phyloP scores from a whole-genome alignment of 2,329 filamentous ascomycete genomes.

The Dendrostoma leiphaemia region DNA sequence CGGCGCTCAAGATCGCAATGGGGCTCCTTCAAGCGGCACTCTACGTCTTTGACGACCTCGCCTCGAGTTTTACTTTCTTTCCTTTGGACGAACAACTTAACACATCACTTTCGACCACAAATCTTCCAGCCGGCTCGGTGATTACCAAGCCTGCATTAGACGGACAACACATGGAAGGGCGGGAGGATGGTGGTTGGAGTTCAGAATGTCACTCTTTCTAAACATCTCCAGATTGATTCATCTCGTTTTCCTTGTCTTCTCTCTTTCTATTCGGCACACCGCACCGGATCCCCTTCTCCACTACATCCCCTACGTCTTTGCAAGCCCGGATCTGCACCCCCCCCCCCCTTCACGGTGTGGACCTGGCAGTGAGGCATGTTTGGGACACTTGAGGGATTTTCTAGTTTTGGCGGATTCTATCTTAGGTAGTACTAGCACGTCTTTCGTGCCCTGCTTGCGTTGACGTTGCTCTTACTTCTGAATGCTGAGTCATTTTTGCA shows the following conservation, averaged over 20 bases:
- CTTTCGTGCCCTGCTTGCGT: constrained; percentile 2
- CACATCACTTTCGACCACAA: constrained; percentile 3
- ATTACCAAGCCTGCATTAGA: constrained; percentile 2
- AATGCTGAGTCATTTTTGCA: background rate
- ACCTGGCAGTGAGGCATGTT: background rate
- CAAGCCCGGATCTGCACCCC: too few relatives aligned
- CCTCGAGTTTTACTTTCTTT: background rate
- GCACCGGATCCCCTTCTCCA: background rate
- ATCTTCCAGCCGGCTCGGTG: constrained; percentile 3
- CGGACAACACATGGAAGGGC: background rate
- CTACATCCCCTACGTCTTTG: too few relatives aligned
- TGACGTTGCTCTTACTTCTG: constrained; percentile 2
- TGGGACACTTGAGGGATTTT: background rate
- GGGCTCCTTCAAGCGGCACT: background rate
- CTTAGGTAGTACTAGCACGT: background rate
- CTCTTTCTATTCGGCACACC: background rate
- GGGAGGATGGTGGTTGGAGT: constrained; percentile 1
- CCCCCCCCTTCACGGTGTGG: too few relatives aligned
- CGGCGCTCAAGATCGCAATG: background rate
- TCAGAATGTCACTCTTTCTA: constrained; percentile 3
- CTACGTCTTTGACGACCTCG: constrained; percentile 1
- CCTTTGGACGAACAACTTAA: constrained; percentile 6
- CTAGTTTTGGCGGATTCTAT: background rate
- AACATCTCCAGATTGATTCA: too few relatives aligned
- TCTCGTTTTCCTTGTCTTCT: background rate